A percentile compares a stretch with the other conserved stretches of the same genome.
Evolutionary conservation across 257 asterid species (phyloP).

Genomic region (Solanum chilense): DNA sequence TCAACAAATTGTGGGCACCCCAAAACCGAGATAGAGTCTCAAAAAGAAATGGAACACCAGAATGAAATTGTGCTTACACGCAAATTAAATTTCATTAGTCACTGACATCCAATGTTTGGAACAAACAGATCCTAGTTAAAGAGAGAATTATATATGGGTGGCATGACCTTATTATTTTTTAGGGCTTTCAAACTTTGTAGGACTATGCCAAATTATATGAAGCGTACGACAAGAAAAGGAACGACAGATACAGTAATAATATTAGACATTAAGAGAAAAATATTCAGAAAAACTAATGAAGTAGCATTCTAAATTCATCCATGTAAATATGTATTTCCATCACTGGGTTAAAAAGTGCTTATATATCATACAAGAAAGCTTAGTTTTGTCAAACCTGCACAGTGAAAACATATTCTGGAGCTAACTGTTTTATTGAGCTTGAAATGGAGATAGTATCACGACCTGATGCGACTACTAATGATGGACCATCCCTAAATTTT

Average conservation of each 20-base stretch:
- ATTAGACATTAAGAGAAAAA: not conserved
- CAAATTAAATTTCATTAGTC: not conserved
- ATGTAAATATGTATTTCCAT: not conserved
- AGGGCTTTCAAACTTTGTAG: not conserved
- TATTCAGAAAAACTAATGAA: not conserved
- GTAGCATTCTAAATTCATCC: not conserved
- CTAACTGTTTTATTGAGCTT: conserved; percentile 52
- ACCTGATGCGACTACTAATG: conserved; percentile 84
- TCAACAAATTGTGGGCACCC: not conserved
- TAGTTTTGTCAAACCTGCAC: conserved; percentile 57
- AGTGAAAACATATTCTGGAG: conserved; percentile 58
- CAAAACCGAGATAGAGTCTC: not conserved
- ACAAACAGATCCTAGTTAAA: not conserved
- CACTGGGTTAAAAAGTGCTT: not conserved
- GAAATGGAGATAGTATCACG: conserved; percentile 67
- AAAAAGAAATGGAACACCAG: not conserved
- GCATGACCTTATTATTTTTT: not conserved
- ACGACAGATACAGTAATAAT: not conserved
- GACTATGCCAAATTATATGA: not conserved
- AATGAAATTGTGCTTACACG: not conserved
- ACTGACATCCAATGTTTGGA: not conserved
- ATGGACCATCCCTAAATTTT: conserved; percentile 64
- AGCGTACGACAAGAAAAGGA: not conserved
- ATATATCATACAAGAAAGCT: not conserved
- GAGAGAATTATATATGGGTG: not conserved